A percentile compares a stretch with the other conserved stretches of the same genome.
Conservation (phyloP, 768 basidiomycete species). For the Termitomyces sp. region DNA sequence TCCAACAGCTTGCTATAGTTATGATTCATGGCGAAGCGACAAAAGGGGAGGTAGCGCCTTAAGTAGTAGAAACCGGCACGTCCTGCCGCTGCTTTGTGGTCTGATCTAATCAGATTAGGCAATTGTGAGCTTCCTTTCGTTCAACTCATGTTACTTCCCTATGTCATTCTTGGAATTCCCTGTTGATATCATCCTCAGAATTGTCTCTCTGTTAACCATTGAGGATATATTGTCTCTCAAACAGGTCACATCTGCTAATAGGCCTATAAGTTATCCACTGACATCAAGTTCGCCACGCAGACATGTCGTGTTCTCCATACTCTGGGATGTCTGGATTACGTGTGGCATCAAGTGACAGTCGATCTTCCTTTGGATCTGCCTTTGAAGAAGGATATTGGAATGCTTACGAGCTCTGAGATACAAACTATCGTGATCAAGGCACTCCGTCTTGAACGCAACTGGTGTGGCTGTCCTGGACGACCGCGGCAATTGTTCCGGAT, state of each 20-base stretch:
- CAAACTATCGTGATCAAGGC: conserved; percentile 39
- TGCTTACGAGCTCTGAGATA: conserved; percentile 36
- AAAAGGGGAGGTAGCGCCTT: conserved; percentile 21
- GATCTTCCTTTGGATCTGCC: conserved; percentile 48
- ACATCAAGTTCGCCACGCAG: conserved; percentile 36
- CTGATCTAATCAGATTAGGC: conserved; percentile 15
- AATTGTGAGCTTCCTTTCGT: too few species aligned
- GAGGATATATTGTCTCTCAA: conserved; percentile 44
- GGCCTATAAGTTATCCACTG: background rate
- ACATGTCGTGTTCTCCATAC: conserved; percentile 59
- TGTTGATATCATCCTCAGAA: conserved; percentile 39
- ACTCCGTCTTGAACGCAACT: conserved; percentile 48
- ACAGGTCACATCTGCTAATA: conserved; percentile 32
- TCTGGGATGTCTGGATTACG: conserved; percentile 46
- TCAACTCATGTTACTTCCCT: too few species aligned
- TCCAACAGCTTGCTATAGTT: conserved; percentile 21
- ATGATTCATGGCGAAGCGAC: conserved; percentile 29
- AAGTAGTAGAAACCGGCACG: conserved; percentile 22
- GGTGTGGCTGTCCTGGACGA: conserved; percentile 34
- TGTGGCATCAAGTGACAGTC: conserved; percentile 50
- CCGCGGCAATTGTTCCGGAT: conserved; percentile 36
- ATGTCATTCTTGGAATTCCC: conserved; percentile 34
- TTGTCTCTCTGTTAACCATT: conserved; percentile 29
- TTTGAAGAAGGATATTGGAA: conserved; percentile 22
- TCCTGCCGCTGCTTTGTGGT: background rate